Base-by-base conservation (phyloP, 2,329 filamentous ascomycete genomes). In the Diaporthe sp. region DNA sequence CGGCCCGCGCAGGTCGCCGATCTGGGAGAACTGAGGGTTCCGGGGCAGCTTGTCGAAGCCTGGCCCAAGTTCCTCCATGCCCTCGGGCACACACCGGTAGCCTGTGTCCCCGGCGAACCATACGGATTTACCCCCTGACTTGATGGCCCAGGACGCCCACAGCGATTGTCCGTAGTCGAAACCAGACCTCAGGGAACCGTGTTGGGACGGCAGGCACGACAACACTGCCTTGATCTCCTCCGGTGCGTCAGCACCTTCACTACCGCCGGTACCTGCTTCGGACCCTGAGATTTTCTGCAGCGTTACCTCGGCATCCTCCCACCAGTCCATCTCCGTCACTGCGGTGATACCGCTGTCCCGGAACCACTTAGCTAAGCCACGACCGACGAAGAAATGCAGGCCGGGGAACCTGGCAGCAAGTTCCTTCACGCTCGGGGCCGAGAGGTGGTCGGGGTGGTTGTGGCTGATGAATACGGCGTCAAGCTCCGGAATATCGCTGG, bases 321-420 rank as follows among this genome's bases (percentile, higher is more conserved):
- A 95, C 93, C 93, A 95, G 82, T 95, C 93, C 78, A 95, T 80
- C 81, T 95, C 93, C 0, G 91, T 92, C 28, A 93, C 88, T 71
- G 70, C 31, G 0, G 70, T 67, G 25, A 94, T 90, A 0, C 91
- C 92, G 61, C 86, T 88, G 15, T 87, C 84, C 6, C 85, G 81
- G 79, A 95, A 94, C 92, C 92, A 94, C 46, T 86, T 80, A 81
- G 91, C 91, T 78, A 93, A 92, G 13, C 92, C 92, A 6, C 94
- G 81, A 0, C 92, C 92, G 2, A 91, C 92, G 75, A 94, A 93
- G 82, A 94, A 94, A 67, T 93, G 91, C 68, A 80, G 68, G 28
- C 9, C 1, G 13, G 69, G 69, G n/a, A 72, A 72, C 13, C 55
- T 72, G 7, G 7, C 12, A 2, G 13, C 42, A 1, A 72, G 22